phyloP scores from a whole-genome alignment of 148 eudicot species.

The Gaultheria prostrata region DNA sequence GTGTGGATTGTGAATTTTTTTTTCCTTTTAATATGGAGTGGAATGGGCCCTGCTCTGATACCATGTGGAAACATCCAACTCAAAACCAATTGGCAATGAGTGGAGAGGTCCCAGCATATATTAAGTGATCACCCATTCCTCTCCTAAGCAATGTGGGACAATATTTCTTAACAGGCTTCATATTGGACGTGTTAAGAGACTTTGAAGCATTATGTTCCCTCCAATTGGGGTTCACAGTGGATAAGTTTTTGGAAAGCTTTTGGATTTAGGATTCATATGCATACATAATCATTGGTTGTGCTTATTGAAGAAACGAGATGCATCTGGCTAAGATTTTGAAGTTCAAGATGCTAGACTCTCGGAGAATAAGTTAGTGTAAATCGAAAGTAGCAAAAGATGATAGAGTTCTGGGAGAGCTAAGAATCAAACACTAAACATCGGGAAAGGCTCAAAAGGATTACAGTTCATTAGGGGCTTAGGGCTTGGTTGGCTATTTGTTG shows the following conservation, averaged over 20 bases:
- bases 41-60: too few relatives aligned
- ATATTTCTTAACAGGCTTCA: too few relatives aligned
- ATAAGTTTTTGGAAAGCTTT: not conserved
- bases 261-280: not conserved
- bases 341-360: not conserved
- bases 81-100: too few relatives aligned
- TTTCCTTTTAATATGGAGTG: too few relatives aligned
- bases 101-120: too few relatives aligned
- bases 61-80: too few relatives aligned
- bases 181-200: not conserved
- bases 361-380: not conserved
- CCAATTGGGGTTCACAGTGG: constrained; percentile 3
- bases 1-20: too few relatives aligned
- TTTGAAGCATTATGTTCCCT: not conserved
- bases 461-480: not conserved
- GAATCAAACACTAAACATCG: not conserved
- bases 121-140: too few relatives aligned
- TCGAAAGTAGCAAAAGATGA: not conserved
- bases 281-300: too few relatives aligned
- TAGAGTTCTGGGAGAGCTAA: not conserved
- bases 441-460: not conserved
- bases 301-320: not conserved
- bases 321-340: not conserved
- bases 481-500: not conserved
- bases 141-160: too few relatives aligned